phyloP scores from a whole-genome alignment of 2,329 filamentous ascomycete species.

The Fusarium coffeatum region DNA sequence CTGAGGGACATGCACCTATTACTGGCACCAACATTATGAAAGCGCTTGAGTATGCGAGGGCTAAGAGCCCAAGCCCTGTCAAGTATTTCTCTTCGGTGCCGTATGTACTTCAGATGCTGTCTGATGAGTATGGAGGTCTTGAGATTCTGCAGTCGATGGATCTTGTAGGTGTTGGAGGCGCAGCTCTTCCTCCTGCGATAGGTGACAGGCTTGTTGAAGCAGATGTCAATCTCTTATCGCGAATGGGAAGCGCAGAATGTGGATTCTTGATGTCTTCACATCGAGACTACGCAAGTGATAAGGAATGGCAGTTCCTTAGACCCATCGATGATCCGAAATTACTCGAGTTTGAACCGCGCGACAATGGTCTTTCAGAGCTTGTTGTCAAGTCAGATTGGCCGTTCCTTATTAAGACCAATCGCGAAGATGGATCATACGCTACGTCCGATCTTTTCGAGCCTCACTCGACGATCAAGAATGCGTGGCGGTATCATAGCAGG shows the following conservation, averaged over 20 bases:
- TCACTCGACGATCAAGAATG: slow-evolving; percentile 62
- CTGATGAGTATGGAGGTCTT: slow-evolving; percentile 56
- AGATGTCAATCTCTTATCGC: slow-evolving; percentile 67
- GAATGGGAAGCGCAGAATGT: slow-evolving; percentile 74
- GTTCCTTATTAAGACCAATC: slow-evolving; percentile 68
- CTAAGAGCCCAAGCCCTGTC: slow-evolving; percentile 48
- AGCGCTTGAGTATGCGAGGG: slow-evolving; percentile 56
- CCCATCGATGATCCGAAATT: slow-evolving; percentile 47
- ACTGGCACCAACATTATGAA: slow-evolving; percentile 64
- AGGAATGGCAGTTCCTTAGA: slow-evolving; percentile 71
- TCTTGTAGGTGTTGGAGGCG: slow-evolving; percentile 72
- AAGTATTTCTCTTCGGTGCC: slow-evolving; percentile 73
- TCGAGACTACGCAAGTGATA: slow-evolving; percentile 64
- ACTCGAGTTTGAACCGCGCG: slow-evolving; percentile 60
- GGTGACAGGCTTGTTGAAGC: slow-evolving; percentile 64
- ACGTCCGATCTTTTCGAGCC: slow-evolving; percentile 72
- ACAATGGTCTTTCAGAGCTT: slow-evolving; percentile 61
- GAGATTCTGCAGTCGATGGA: slow-evolving; percentile 62
- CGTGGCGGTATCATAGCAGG: slow-evolving; percentile 72
- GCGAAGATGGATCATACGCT: slow-evolving; percentile 68
- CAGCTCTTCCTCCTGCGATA: slow-evolving; percentile 63
- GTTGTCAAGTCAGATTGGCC: slow-evolving; percentile 68
- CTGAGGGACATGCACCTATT: slow-evolving; percentile 65
- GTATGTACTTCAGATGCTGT: slow-evolving; percentile 66
- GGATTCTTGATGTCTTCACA: slow-evolving; percentile 73